Evolutionary conservation across 148 eudicot genomes (phyloP), one percentile per base, ranked within the genome.

Genomic region (Rhododendron griersonianum): DNA sequence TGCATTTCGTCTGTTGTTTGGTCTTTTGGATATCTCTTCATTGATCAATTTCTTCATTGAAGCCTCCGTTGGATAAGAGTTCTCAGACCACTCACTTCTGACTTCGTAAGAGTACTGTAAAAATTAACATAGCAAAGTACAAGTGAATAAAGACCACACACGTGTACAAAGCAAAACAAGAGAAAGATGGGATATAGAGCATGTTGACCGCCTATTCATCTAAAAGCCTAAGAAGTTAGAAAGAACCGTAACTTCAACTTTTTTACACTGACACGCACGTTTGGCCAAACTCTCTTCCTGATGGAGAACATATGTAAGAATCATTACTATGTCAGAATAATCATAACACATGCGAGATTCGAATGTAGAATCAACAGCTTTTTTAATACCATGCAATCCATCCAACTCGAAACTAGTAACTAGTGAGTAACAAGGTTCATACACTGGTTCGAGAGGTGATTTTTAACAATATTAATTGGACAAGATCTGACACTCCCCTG

Each of bases 31-130:
- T 83, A 93, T 92, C 87, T 95, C 98, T 63, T 93, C 90, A 76
- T 87, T 88, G 79, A 94, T 95, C 87, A 95, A 86, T 87, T 91
- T 95, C 92, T 98, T 98, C 90, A 92, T 91, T 87, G 98, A 91
- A 67, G 90, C 95, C 91, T 93, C 94, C 45, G 57, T 87, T 23
- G 91, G 87, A 90, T 79, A 85, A 84, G 87, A 84, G 84, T 90
- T 88, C 88, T 89, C 87, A 33, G 91, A 85, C 91, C 92, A 90
- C 69, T 89, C 92, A 85, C 91, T 87, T 85, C 89, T 86, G 78
- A 61, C 84, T 81, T 87, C 85, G 81, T 84, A 84, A n/a, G 89
- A 81, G 81, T 86, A 86, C 94, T 91, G 91, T 63, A 89, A 84
- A 75, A 74, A 28, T 4, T 47, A 53, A 79, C 23, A 80, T 2